Evolutionary conservation across 805 yeast genomes (phyloP), one percentile per base, ranked within the genome.

Genomic region (Ogataea neopini): DNA sequence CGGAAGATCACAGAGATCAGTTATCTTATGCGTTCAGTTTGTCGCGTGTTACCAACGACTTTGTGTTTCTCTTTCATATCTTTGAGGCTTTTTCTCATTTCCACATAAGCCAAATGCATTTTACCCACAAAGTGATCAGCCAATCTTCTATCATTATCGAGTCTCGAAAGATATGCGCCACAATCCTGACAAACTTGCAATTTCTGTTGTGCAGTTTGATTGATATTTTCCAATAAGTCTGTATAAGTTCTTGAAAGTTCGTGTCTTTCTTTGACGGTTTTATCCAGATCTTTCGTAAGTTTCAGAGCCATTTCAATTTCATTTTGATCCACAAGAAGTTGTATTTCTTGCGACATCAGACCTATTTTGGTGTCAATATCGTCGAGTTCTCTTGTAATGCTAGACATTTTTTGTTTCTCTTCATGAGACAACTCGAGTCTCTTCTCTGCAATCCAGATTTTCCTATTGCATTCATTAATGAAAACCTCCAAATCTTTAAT

Each of bases 101-200:
- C 81, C 2, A 83, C 91, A 64, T 84, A 90, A 0, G 90, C 92
- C 53, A 87, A 62, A 69, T 91, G 97, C 49, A 88, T 80, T 58
- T 88, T 89, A 1, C 98, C 98, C 19, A 83, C 68, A 62, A 88
- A 90, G 65, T 91, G 97, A 57, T 88, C 96, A 1, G 92, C 96
- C 52, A 91, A 71, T 56, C 97, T 75, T 63, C 90, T 75, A 63
- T 91, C 97, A 49, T 86, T 88, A 64, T 91, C 98, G 47, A 90
- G 69, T 51, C 92, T 72, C 7, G 96, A 86, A 32, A 92, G 70
- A 60, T 85, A 89, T 0, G 96, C 96, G 1, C 96, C 96, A 68
- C 98, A 91, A 1, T 81, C 82, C 53, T 81, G 86, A 67, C 98
- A 91, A 1, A 88, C 96, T 64, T 90, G 97, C 39, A 91, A 72